A percentile compares a stretch with the other conserved stretches of the same genome.
phyloP scores from a whole-genome alignment of 495 filamentous ascomycete species.

The Astrocystis sublimbata region DNA sequence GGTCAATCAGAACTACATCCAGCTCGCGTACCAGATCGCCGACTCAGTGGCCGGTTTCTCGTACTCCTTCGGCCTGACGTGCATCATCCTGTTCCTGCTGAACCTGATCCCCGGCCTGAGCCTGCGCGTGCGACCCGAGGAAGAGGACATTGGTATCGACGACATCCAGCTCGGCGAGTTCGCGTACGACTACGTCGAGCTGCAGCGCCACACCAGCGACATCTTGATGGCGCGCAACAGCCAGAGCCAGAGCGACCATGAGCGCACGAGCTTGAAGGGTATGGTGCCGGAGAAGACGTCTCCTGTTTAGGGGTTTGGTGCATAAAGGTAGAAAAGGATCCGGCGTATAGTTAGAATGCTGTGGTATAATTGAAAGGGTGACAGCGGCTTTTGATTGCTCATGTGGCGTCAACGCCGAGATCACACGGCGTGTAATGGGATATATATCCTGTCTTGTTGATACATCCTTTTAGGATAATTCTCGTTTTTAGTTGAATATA shows the following conservation, averaged over 20 bases:
- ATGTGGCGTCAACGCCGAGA: no score
- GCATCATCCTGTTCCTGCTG: constrained; percentile 74
- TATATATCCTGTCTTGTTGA: no score
- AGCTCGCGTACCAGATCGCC: constrained; percentile 76
- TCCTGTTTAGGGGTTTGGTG: neutral
- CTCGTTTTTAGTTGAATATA: no score
- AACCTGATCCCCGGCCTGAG: constrained; percentile 73
- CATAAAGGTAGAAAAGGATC: neutral
- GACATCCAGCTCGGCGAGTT: constrained; percentile 83
- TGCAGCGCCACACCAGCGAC: constrained; percentile 66
- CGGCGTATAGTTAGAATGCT: neutral
- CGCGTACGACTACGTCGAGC: constrained; percentile 82
- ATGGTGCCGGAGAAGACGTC: constrained; percentile 31
- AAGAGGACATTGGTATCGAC: constrained; percentile 76
- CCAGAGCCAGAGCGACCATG: constrained; percentile 42
- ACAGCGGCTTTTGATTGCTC: no score
- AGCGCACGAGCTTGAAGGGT: constrained; percentile 69
- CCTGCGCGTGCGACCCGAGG: constrained; percentile 70
- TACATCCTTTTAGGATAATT: no score
- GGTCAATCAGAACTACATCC: constrained; percentile 76
- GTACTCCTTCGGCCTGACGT: constrained; percentile 77
- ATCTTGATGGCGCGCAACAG: constrained; percentile 9
- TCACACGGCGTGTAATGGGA: no score
- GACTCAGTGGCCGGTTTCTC: constrained; percentile 71
- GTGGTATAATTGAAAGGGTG: no score